Conservation (phyloP, 352 stramenopile genomes). For the Phytophthora multivora region DNA sequence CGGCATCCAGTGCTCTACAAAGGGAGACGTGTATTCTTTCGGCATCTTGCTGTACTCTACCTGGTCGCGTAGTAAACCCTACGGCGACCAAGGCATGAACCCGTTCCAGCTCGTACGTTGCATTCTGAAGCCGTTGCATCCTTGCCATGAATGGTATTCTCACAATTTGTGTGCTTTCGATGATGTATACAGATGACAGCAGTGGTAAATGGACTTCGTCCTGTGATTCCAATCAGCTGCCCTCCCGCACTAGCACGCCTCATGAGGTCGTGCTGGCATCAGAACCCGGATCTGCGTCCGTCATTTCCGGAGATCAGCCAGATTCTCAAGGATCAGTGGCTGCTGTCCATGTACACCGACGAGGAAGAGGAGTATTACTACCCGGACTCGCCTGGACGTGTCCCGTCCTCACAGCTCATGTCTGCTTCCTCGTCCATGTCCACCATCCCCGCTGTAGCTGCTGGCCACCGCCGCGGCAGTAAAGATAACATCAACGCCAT, state of each 20-base stretch:
- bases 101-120: constrained; percentile 83
- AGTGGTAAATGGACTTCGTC: constrained; percentile 83
- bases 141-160: neutral
- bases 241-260: constrained; percentile 72
- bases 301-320: constrained; percentile 84
- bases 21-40: constrained; percentile 89
- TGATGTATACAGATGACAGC: constrained; percentile 69
- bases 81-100: constrained; percentile 91
- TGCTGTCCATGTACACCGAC: constrained; percentile 61
- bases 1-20: constrained; percentile 86
- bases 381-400: constrained; percentile 18
- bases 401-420: constrained; percentile 30
- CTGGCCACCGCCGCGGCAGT: constrained; percentile 34
- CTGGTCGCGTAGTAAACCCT: constrained; percentile 87
- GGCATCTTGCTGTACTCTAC: constrained; percentile 88
- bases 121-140: neutral
- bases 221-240: constrained; percentile 85
- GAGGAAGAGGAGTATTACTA: constrained; percentile 64
- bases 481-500: constrained; percentile 44
- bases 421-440: constrained; percentile 44
- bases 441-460: constrained; percentile 31
- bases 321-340: constrained; percentile 75
- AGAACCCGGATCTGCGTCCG: constrained; percentile 67
- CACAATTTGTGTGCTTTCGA: too few species aligned
- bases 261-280: constrained; percentile 87